Percentiles rank a stretch among this genome's conserved stretches.
Conservation (phyloP, 805 yeast genomes). For the Yamadazyma phyllophila region DNA sequence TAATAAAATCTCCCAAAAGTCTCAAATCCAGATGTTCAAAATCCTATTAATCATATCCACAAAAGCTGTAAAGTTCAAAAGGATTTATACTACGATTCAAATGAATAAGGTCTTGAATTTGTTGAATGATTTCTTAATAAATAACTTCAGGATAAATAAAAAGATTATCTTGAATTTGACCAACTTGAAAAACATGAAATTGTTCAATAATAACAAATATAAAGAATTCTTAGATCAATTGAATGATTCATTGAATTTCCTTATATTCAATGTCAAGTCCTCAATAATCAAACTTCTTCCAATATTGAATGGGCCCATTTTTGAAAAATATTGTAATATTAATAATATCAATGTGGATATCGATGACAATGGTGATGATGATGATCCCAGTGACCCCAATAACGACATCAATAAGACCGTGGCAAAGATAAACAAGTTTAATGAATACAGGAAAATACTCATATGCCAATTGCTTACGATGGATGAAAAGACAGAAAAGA, state of each 20-base stretch:
- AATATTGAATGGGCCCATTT: slow-evolving; percentile 31
- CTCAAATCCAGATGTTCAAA: slow-evolving; percentile 27
- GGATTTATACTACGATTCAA: slow-evolving; percentile 23
- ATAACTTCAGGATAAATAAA: slow-evolving; percentile 37
- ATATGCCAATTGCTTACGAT: slow-evolving; percentile 38
- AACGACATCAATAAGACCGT: slow-evolving; percentile 9
- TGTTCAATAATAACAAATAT: slow-evolving; percentile 19
- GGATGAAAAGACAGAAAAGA: slow-evolving; percentile 27
- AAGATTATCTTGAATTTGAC: slow-evolving; percentile 32
- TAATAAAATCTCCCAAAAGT: slow-evolving; percentile 1
- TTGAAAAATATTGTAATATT: slow-evolving; percentile 40
- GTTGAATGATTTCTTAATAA: slow-evolving; percentile 29
- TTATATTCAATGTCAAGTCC: slow-evolving; percentile 26
- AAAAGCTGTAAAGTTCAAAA: slow-evolving; percentile 24
- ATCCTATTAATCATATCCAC: slow-evolving; percentile 28
- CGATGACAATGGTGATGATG: slow-evolving; percentile 21
- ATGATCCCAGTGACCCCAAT: slow-evolving; percentile 11
- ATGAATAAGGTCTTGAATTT: slow-evolving; percentile 21
- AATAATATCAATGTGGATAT: slow-evolving; percentile 32
- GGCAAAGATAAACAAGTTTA: slow-evolving; percentile 24
- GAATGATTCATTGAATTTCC: slow-evolving; percentile 25
- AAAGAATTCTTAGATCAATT: slow-evolving; percentile 14
- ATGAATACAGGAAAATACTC: slow-evolving; percentile 35
- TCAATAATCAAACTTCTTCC: slow-evolving; percentile 31
- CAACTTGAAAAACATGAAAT: slow-evolving; percentile 28